Base-by-base conservation (phyloP, 768 basidiomycete species). In the Porphyrellus cyaneotinctus region DNA sequence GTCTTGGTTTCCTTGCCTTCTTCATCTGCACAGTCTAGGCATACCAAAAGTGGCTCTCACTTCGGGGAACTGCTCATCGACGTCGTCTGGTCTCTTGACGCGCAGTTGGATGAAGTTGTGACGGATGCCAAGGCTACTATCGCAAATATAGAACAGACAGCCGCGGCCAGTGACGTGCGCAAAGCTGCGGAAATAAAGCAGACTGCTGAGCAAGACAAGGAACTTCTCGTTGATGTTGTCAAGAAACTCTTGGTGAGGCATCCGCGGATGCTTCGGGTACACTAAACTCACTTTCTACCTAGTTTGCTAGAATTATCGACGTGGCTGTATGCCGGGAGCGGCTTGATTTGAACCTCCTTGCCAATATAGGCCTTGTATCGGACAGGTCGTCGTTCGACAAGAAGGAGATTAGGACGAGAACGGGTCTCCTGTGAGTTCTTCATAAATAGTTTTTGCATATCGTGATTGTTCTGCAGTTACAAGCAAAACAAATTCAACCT, bases 401-500 rank as follows among this genome's bases (percentile, higher is more conserved):
- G 75, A 91, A 87, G 66, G 88, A 91, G 64, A 83, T 91, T 37
- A 76, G 89, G 59, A 86, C 82, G 26, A 77, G 90, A 52, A 93
- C 91, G 3, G 85, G 83, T 15, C 73, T 91, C 46, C 90, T 91
- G 90, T 91, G 68, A 70, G 90, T 79, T 10, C 20, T 11, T 22
- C 30, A 20, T 18, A 17, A 35, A 6, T 0, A 23, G 13, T 36
- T 11, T 42, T 23, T 54, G 14, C 30, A 22, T 48, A 13, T 51
- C 32, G 20, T 37, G n/a, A 8, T 51, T 36, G 41, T 26, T 47
- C 39, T 48, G n/a, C 64, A 95, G 91, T 67, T 95, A 94, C 75
- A 94, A 93, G 70, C 95, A 99, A 70, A 93, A 93, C 74, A 99
- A 98, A 71, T 95, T 95, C 77, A 99, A 98, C 66, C 81, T 99